Evolutionary conservation across 1,139 yeast species (phyloP).

Genomic region (Nakaseomyces delphensis): DNA sequence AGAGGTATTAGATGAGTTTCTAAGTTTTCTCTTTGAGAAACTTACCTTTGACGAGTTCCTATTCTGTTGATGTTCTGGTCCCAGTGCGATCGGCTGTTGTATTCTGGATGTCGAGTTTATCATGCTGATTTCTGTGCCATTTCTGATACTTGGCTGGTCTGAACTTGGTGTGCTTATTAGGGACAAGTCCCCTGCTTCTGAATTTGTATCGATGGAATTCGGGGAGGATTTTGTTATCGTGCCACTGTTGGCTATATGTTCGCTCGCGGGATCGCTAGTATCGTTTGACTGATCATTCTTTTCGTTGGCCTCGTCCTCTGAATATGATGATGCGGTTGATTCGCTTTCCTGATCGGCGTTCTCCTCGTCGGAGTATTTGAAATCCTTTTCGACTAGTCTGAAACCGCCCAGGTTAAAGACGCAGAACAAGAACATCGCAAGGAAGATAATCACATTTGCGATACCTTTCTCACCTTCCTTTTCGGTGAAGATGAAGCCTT

Average conservation of each 20-base stretch:
- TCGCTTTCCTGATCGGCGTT: slow-evolving; percentile 13
- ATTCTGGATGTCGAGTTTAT: neutral
- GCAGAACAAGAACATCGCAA: slow-evolving; percentile 59
- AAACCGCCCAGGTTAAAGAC: slow-evolving; percentile 77
- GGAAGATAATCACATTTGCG: slow-evolving; percentile 74
- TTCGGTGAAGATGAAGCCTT: slow-evolving; percentile 50
- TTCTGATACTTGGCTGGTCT: neutral
- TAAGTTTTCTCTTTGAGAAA: neutral
- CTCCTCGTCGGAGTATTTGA: slow-evolving; percentile 33
- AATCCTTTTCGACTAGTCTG: slow-evolving; percentile 62
- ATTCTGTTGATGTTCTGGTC: neutral
- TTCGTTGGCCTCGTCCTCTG: slow-evolving; percentile 6
- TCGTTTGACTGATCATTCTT: slow-evolving; percentile 1
- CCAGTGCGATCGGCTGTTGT: neutral
- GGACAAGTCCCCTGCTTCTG: neutral
- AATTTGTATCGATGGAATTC: neutral
- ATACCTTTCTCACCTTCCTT: slow-evolving; percentile 68
- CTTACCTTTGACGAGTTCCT: neutral
- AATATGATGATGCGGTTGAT: slow-evolving; percentile 6
- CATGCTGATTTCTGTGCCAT: neutral
- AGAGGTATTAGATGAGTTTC: neutral
- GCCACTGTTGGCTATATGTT: neutral
- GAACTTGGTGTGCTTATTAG: neutral
- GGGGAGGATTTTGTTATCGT: neutral
- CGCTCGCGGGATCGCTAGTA: neutral